These are phyloP conservation scores for Pleurotus pulmonarius DNA, from an alignment of 768 basidiomycete species.

Conservation along the genomic window DNA sequence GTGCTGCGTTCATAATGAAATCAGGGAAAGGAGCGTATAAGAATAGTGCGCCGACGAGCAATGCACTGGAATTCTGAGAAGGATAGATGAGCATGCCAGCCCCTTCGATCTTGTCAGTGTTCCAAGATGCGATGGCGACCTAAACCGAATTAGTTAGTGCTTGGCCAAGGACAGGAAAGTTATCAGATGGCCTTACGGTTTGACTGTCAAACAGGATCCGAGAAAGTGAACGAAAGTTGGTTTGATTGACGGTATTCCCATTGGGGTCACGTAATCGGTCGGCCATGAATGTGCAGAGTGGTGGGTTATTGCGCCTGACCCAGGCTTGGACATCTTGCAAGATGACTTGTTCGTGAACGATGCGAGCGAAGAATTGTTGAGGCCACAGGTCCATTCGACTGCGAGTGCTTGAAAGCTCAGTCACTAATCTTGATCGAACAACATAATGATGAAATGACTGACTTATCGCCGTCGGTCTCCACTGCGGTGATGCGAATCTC, in stretches of 20 bases:
- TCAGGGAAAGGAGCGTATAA: conserved; percentile 44
- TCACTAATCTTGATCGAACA: conserved; percentile 23
- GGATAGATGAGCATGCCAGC: conserved; percentile 54
- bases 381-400: conserved; percentile 60
- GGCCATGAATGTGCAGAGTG: conserved; percentile 62
- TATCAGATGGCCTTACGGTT: conserved; percentile 35
- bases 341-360: conserved; percentile 36
- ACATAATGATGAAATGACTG: conserved; percentile 31
- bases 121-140: conserved; percentile 54
- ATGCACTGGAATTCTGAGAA: conserved; percentile 44
- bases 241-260: conserved; percentile 45
- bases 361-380: conserved; percentile 38
- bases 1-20: conserved; percentile 30
- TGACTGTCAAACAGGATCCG: conserved; percentile 47
- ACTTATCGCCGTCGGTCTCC: conserved; percentile 73
- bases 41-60: conserved; percentile 51
- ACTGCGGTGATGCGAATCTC: conserved; percentile 59
- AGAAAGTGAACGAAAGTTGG: conserved; percentile 53
- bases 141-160: conserved; percentile 13
- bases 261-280: conserved; percentile 51
- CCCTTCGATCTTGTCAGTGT: conserved; percentile 37
- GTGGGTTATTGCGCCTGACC: conserved; percentile 42
- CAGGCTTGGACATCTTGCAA: conserved; percentile 47
- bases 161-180: conserved; percentile 1
- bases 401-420: conserved; percentile 11